Conservation (phyloP, 2,329 filamentous ascomycete species). For the Alternaria burnsii region DNA sequence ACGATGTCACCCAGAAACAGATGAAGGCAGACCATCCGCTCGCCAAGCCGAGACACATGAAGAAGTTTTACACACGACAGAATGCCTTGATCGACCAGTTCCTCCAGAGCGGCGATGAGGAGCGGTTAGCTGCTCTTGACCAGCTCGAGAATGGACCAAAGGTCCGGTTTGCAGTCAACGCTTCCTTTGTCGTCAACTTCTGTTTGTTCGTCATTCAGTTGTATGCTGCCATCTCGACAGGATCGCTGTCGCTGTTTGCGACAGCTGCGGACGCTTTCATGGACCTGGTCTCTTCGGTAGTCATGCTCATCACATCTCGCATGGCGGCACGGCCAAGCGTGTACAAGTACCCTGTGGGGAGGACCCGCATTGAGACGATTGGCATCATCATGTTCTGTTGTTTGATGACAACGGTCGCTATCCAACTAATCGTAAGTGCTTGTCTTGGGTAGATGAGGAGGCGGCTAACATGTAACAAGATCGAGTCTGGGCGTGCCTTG, state of each 20-base stretch:
- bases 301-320: slow-evolving; percentile 68
- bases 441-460: slow-evolving; percentile 6
- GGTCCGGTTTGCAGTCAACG: slow-evolving; percentile 51
- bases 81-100: slow-evolving; percentile 58
- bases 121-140: slow-evolving; percentile 61
- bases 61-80: slow-evolving; percentile 54
- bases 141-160: slow-evolving; percentile 58
- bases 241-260: slow-evolving; percentile 69
- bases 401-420: slow-evolving; percentile 71
- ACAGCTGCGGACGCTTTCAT: slow-evolving; percentile 73
- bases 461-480: slow-evolving; percentile 44
- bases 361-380: slow-evolving; percentile 69
- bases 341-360: slow-evolving; percentile 70
- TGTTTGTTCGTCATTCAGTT: slow-evolving; percentile 66
- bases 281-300: slow-evolving; percentile 70
- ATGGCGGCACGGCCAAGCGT: slow-evolving; percentile 67
- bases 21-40: slow-evolving; percentile 50
- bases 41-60: slow-evolving; percentile 14
- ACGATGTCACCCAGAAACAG: slow-evolving; percentile 53
- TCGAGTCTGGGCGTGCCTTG: slow-evolving; percentile 65
- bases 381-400: slow-evolving; percentile 73
- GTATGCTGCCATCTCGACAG: slow-evolving; percentile 66
- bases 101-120: slow-evolving; percentile 65
- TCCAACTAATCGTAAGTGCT: slow-evolving; percentile 65
- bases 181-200: slow-evolving; percentile 50